Base-by-base conservation (phyloP, 2,329 filamentous ascomycete genomes). In the Colletotrichum zoysiae region DNA sequence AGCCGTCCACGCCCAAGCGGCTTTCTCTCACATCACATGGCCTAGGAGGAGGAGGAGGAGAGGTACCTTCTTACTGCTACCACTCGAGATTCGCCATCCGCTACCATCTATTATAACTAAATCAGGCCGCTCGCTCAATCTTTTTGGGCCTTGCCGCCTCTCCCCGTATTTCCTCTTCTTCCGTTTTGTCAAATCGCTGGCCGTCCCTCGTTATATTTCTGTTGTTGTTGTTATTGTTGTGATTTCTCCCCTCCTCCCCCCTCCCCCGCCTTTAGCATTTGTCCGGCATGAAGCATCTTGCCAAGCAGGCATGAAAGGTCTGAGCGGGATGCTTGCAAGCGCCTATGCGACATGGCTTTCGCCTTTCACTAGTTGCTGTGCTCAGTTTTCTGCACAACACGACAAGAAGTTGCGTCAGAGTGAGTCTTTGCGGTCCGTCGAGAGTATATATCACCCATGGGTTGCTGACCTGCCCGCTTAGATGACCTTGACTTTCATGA, bases 301-400 rank as follows among this genome's bases (percentile, higher is more conserved):
- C 35, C 35, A 53, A 67, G 60, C 71, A 74, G 73, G 72, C 55
- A 86, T 85, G 83, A 84, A 81, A 78, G 75, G 77, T 75, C 78
- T 82, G 77, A 81, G 79, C 79, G 81, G 80, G 77, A 82, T 84
- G 76, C 78, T 84, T 74, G 77, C 78, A 78, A 81, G 82, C 77
- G 79, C 81, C 57, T 83, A 82, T 77, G 76, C 81, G 71, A 85
- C 85, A 73, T 88, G 85, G 84, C 81, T 87, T 71, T 81, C 82
- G 74, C 83, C 82, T 70, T 74, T 87, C 74, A 79, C 81, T 69
- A 79, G 81, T 68, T 87, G 86, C 77, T 87, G 86, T 77, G 77
- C 78, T 74, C 81, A 83, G 73, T 76, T 82, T 73, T 76, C 79
- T 68, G 81, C 81, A 76, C 80, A 80, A 68, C 74, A 80, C 61